These are phyloP conservation scores for Suhomyces sp. DNA, from an alignment of 805 yeast species.

Conservation along the genomic window DNA sequence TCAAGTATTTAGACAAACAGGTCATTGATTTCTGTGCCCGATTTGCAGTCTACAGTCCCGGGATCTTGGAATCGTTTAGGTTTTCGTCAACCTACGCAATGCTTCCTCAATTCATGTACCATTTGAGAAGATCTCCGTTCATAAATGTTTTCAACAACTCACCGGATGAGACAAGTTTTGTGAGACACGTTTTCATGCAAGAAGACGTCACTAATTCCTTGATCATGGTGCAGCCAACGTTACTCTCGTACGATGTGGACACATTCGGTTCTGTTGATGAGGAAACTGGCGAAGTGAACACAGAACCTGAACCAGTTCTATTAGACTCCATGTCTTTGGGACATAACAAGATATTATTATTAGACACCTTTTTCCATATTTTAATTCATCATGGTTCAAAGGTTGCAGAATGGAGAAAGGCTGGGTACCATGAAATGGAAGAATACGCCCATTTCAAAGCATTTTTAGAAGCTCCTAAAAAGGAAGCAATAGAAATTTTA, in stretches of 20 bases:
- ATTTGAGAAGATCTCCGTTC: constrained; percentile 63
- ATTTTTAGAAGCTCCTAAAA: constrained; percentile 58
- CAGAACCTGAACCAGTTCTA: constrained; percentile 61
- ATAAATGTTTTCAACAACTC: constrained; percentile 65
- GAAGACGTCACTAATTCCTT: constrained; percentile 61
- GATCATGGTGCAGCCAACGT: constrained; percentile 68
- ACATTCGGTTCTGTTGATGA: constrained; percentile 36
- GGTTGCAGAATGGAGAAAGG: constrained; percentile 65
- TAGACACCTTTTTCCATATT: constrained; percentile 70
- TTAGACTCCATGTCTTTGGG: constrained; percentile 62
- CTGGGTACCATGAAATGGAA: constrained; percentile 58
- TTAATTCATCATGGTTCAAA: constrained; percentile 64
- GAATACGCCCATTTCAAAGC: constrained; percentile 59
- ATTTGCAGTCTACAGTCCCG: constrained; percentile 48
- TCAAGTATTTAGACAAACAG: constrained; percentile 48
- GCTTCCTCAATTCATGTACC: constrained; percentile 66
- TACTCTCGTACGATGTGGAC: constrained; percentile 53
- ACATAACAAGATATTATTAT: constrained; percentile 52
- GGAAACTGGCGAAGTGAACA: constrained; percentile 23
- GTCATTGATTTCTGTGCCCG: constrained; percentile 46
- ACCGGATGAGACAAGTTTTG: constrained; percentile 68
- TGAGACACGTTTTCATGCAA: constrained; percentile 58
- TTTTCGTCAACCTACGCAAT: constrained; percentile 49
- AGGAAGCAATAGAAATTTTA: constrained; percentile 62
- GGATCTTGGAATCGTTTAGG: constrained; percentile 47